phyloP scores from a whole-genome alignment of 2,329 filamentous ascomycete species.

The Ophiocordyceps camponoti-floridani region DNA sequence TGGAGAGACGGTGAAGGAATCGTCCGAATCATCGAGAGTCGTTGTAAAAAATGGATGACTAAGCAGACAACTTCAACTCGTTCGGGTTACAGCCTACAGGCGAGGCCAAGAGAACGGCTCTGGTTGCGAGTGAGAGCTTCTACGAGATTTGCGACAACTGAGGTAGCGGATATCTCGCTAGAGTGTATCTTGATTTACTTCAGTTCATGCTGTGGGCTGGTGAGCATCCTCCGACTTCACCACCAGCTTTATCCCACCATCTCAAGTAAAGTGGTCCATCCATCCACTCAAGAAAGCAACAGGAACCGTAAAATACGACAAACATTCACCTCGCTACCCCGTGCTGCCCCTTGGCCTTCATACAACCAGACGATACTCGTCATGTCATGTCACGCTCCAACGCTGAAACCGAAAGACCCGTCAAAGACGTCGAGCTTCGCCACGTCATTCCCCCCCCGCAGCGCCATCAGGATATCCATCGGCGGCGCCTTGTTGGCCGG shows the following conservation, averaged over 20 bases:
- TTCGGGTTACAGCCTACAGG: no score
- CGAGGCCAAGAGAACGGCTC: no score
- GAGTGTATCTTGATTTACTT: no score
- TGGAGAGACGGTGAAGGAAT: no score
- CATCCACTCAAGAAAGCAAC: not conserved
- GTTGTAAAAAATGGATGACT: not conserved
- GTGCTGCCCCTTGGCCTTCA: no score
- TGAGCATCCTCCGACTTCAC: not conserved
- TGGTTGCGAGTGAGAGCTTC: no score
- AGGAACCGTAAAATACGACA: no score
- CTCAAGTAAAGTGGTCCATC: no score
- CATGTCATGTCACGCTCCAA: slow-evolving; percentile 17
- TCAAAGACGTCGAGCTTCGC: slow-evolving; percentile 37
- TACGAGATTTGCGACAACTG: no score
- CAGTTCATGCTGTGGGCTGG: no score
- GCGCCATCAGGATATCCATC: slow-evolving; percentile 34
- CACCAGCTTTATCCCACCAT: not conserved
- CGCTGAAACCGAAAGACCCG: slow-evolving; percentile 40
- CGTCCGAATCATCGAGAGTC: not conserved
- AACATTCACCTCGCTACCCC: no score
- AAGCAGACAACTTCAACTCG: not conserved
- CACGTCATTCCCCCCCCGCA: slow-evolving; percentile 26
- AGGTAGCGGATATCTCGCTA: no score
- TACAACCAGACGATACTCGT: not conserved
- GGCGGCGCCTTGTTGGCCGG: slow-evolving; percentile 33